Evolutionary conservation across 768 basidiomycete species (phyloP), one percentile per base, ranked within the genome.

Genomic region (Amyloporia xantha): DNA sequence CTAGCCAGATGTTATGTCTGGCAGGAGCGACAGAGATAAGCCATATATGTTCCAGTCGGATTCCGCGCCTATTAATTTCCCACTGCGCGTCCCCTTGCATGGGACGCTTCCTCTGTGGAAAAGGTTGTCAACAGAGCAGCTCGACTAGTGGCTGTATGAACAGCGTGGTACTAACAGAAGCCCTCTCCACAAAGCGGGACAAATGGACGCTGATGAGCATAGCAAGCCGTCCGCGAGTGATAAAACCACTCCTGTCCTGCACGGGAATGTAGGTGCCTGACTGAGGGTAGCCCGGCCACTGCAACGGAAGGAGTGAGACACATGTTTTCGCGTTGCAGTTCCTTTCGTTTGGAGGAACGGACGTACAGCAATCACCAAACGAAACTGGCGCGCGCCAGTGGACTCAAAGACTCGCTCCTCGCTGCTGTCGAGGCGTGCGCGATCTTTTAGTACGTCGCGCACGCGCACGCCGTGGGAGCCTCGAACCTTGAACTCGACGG

Each of bases 201-300:
- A 60, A 7, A 2, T 43, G 42, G n/a, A 33, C 4, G 47, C 56
- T 49, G 17, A 58, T 24, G 15, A 30, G 40, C 19, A 41, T 39
- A n/a, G 53, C 56, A 19, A 56, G 44, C n/a, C 45, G 33, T 2
- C 33, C 49, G 3, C 56, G 52, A 1, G 50, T 60, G 39, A 56
- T 41, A 33, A 41, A 57, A 13, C 28, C 24, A 17, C 24, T 33
- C 5, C 43, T 35, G 10, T 58, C 53, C 20, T 54, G 51, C 7
- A 57, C 49, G 5, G 28, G 36, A 27, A 60, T 51, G 23, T 60
- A 60, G 11, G 20, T 45, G 23, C 56, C 59, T 12, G 21, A n/a
- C 12, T 50, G 17, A 17, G 37, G 17, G 28, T 60, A 60, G 5
- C 59, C 59, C 0, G 59, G 56, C 59, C 59, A 60, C 59, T 60